Evolutionary conservation across 768 basidiomycete species (phyloP).

Genomic region (Stropharia rugosoannulata): DNA sequence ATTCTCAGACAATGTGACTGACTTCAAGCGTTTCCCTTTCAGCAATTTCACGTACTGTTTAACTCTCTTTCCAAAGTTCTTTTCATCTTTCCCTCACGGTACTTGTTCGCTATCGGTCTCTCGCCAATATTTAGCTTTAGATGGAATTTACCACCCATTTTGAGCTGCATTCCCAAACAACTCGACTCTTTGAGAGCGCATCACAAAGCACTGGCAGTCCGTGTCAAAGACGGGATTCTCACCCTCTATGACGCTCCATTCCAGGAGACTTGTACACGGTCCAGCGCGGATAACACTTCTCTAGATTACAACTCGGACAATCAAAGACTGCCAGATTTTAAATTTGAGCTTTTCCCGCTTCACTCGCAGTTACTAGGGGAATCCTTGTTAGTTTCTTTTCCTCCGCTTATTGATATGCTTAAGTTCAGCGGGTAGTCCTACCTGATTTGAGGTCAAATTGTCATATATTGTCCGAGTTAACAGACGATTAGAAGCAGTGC

Average conservation of each 20-base stretch:
- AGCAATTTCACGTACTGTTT: constrained; percentile 82
- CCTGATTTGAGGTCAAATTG: constrained; percentile 73
- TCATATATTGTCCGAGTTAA: constrained; percentile 17
- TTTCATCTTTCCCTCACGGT: constrained; percentile 84
- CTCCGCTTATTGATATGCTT: constrained; percentile 90
- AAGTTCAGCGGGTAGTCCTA: constrained; percentile 85
- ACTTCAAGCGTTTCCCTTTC: constrained; percentile 77
- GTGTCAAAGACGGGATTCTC: constrained; percentile 56
- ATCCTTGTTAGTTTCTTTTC: constrained; percentile 92
- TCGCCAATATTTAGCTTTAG: constrained; percentile 83
- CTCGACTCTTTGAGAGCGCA: constrained; percentile 77
- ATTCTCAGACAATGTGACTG: constrained; percentile 57
- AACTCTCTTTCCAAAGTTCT: constrained; percentile 81
- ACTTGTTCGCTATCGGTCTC: constrained; percentile 85
- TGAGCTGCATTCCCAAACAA: constrained; percentile 86
- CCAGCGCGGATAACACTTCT: constrained; percentile 72
- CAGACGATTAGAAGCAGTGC: constrained; percentile 27
- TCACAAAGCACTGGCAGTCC: constrained; percentile 65
- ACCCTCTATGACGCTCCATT: constrained; percentile 80
- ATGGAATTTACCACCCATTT: constrained; percentile 83
- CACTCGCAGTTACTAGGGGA: constrained; percentile 87
- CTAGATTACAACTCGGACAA: constrained; percentile 76
- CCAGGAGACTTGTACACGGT: constrained; percentile 78
- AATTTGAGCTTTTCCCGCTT: constrained; percentile 86
- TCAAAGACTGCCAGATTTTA: constrained; percentile 68